A percentile compares a stretch with the other conserved stretches of the same genome.
Evolutionary conservation across 441 rosid genomes (phyloP).

Genomic region (Biscutella laevigata): DNA sequence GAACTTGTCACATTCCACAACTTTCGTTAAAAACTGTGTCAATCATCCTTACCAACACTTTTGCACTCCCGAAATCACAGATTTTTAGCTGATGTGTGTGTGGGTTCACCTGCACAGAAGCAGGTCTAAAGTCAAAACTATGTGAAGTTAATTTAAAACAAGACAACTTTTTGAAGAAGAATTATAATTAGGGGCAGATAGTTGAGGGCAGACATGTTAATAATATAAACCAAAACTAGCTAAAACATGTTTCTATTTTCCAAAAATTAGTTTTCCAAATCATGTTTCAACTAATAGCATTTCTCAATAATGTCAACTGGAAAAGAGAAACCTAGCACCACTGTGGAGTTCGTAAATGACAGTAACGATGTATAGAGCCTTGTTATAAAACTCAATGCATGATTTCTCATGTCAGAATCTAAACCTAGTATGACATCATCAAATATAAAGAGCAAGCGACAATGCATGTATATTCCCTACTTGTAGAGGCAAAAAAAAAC

Average conservation of each 20-base stretch:
- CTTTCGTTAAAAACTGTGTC: conserved; percentile 8
- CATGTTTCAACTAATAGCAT: neutral
- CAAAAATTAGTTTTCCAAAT: neutral
- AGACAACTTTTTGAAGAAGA: neutral
- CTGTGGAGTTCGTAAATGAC: neutral
- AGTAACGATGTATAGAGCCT: neutral
- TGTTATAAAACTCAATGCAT: neutral
- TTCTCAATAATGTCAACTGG: neutral
- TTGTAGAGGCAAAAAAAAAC: neutral
- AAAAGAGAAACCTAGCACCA: conserved; percentile 1
- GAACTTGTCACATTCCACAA: conserved; percentile 14
- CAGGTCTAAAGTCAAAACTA: conserved; percentile 13
- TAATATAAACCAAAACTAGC: neutral
- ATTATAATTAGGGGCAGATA: neutral
- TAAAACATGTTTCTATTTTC: neutral
- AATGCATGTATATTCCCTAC: neutral
- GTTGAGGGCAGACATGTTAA: neutral
- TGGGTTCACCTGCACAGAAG: conserved; percentile 73
- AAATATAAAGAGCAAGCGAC: neutral
- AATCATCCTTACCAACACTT: conserved; percentile 64
- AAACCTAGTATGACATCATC: conserved; percentile 2
- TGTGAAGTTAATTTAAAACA: neutral
- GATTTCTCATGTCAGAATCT: conserved; percentile 3
- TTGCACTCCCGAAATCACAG: conserved; percentile 99
- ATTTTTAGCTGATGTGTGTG: conserved; percentile 93